Evolutionary conservation across 2,329 filamentous ascomycete genomes (phyloP), one percentile per base, ranked within the genome.

Genomic region (Fusarium pininemorale): DNA sequence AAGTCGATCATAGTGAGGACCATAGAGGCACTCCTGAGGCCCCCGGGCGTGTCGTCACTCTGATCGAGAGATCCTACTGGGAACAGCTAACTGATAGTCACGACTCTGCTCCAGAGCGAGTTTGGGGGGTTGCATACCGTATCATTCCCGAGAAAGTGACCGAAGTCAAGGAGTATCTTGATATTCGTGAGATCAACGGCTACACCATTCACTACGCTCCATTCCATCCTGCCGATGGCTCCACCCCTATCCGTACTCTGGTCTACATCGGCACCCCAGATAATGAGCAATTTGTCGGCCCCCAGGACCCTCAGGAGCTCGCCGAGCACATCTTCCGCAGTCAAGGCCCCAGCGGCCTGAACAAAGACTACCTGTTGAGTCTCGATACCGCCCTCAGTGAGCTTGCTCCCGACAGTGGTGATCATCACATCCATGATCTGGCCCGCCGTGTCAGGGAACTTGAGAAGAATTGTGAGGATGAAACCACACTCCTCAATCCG

Each of bases 161-260:
- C 69, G 92, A 96, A 84, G 96, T 98, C 8, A 92, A 94, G 76
- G 89, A 91, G 66, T 98, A 98, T 81, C 93, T 99, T 54, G 95
- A 98, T 82, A 96, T 98, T 74, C 92, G 96, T 51, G 96, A 99
- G 83, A 98, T 98, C 80, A 98, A 98, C 84, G 96, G 96, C 32
- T 99, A 99, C 84, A 94, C 92, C 61, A 97, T 98, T 75, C 95
- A 98, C 83, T 94, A 95, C 82, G 94, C 95, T 35, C 90, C 93
- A 1, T 98, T 98, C 82, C 87, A 95, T 77, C 78, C 83, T n/a
- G 80, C 82, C 47, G 82, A 85, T 72, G 79, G 79, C 32, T 79
- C 80, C 20, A 63, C 79, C 8, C 75, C 83, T 26, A 87, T 90
- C 77, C 82, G 80, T 61, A 87, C 88, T 67, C 89, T 98, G 72